These are phyloP conservation scores for Aspergillus biplanus DNA, from an alignment of 495 filamentous ascomycete genomes.

Conservation along the genomic window DNA sequence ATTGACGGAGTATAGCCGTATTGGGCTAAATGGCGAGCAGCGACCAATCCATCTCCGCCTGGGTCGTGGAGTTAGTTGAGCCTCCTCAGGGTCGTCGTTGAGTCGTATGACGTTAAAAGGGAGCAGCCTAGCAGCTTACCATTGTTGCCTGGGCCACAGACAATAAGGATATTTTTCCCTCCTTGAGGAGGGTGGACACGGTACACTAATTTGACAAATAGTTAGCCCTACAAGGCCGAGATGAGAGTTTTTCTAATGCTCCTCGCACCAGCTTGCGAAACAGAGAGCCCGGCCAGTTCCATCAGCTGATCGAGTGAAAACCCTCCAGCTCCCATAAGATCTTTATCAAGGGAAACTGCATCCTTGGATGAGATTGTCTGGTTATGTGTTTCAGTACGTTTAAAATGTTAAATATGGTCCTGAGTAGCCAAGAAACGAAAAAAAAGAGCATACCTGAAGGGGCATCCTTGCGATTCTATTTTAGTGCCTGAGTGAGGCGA, in stretches of 20 bases:
- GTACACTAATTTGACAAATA: conserved; percentile 60
- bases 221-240: background rate
- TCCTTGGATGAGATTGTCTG: conserved; percentile 87
- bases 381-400: conserved; percentile 1
- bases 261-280: conserved; percentile 79
- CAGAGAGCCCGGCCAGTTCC: conserved; percentile 92
- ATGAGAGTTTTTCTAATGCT: background rate
- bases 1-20: conserved; percentile 89
- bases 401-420: background rate
- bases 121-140: conserved; percentile 51
- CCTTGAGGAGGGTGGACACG: conserved; percentile 75
- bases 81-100: conserved; percentile 4
- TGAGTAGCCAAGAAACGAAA: too few species aligned
- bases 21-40: conserved; percentile 90
- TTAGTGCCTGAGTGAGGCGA: conserved; percentile 30
- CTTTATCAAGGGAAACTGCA: conserved; percentile 85
- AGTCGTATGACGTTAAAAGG: background rate
- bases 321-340: conserved; percentile 90
- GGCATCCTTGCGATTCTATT: conserved; percentile 43
- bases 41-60: conserved; percentile 94
- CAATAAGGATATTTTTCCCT: conserved; percentile 78
- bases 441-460: conserved; percentile 37
- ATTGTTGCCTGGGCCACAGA: conserved; percentile 94
- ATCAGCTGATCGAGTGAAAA: conserved; percentile 97
- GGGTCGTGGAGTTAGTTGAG: conserved; percentile 18